Evolutionary conservation across 2,329 filamentous ascomycete genomes (phyloP).

Genomic region (Colletotrichum limetticola): DNA sequence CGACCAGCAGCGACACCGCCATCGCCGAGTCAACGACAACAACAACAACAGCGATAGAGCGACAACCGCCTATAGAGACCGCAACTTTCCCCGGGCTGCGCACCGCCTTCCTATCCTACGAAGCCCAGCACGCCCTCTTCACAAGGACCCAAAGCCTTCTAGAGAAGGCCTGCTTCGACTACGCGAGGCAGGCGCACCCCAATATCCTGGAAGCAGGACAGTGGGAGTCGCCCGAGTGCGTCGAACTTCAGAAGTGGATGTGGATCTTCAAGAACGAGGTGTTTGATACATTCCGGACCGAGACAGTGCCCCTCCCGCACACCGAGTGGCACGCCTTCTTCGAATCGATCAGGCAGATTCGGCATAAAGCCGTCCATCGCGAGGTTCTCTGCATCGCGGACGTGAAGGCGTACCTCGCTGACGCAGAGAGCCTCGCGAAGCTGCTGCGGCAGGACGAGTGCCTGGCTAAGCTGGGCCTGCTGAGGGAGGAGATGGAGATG

Average conservation of each 20-base stretch:
- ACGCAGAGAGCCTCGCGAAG: neutral
- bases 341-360: neutral
- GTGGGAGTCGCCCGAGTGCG: neutral
- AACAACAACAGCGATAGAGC: neutral
- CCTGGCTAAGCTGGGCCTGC: neutral
- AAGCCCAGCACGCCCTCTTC: neutral
- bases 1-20: neutral
- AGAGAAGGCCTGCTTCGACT: neutral
- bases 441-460: constrained; percentile 44
- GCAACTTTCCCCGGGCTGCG: neutral
- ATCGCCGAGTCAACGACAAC: neutral
- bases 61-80: neutral
- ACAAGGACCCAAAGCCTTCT: neutral
- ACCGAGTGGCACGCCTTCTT: neutral
- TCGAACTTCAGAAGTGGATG: neutral
- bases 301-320: neutral
- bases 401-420: neutral
- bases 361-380: neutral
- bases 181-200: neutral
- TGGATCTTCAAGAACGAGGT: neutral
- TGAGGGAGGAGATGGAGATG: neutral
- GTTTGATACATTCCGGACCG: neutral
- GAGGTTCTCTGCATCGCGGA: neutral
- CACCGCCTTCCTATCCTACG: neutral
- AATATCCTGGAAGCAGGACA: neutral